phyloP scores from a whole-genome alignment of 202 grass and related monocot genomes.

The Hordeum pubiflorum region DNA sequence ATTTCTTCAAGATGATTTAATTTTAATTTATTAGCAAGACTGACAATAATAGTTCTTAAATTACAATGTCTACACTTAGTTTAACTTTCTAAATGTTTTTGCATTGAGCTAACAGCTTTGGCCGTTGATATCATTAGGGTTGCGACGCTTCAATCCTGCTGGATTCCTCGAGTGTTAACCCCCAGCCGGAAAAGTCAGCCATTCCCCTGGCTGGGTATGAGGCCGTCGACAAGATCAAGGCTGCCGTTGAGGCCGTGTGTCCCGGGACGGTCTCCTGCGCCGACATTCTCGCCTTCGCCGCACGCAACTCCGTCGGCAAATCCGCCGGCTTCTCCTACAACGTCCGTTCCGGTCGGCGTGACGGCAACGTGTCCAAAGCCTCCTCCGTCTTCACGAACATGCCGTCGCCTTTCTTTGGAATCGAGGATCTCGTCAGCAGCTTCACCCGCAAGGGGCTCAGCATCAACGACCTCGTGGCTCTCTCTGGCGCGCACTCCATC shows the following conservation, averaged over 20 bases:
- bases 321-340: not conserved
- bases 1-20: not conserved
- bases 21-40: not conserved
- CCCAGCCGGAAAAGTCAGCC: constrained; percentile 2
- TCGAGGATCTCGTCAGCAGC: not conserved
- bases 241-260: not conserved
- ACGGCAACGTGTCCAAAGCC: not conserved
- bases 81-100: not conserved
- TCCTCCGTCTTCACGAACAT: not conserved
- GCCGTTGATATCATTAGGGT: not conserved
- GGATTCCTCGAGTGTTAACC: not conserved
- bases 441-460: constrained; percentile 3
- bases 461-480: not conserved
- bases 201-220: constrained; percentile 19
- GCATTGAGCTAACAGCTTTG: not conserved
- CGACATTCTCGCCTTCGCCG: constrained; percentile 55
- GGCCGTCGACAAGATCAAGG: constrained; percentile 24
- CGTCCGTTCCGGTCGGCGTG: not conserved
- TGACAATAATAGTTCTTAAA: not conserved
- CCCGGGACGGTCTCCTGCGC: constrained; percentile 54
- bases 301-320: constrained; percentile 27
- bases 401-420: not conserved
- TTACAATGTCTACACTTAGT: not conserved
- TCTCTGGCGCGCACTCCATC: constrained; percentile 28
- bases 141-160: constrained; percentile 37